phyloP scores from a whole-genome alignment of 1,284 basidiomycete species.

The Cryptococcus wingfieldii region DNA sequence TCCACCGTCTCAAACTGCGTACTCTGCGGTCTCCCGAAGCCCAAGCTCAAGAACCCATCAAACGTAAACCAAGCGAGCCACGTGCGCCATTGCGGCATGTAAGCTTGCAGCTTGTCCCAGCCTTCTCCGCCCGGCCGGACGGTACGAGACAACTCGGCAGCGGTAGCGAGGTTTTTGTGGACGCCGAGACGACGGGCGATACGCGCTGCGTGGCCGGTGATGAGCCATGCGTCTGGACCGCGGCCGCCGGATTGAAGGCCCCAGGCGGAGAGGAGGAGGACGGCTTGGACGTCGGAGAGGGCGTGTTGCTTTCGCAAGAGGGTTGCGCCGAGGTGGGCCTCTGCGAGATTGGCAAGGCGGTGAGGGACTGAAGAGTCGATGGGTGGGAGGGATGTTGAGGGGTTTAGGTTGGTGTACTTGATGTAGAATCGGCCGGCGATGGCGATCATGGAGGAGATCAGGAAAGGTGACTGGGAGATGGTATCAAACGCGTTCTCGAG shows the following conservation, averaged over 20 bases:
- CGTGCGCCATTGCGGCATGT: conserved; percentile 33
- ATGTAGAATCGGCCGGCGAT: conserved; percentile 33
- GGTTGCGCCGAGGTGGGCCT: conserved; percentile 34
- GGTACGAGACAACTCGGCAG: conserved; percentile 17
- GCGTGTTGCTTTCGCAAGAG: conserved; percentile 36
- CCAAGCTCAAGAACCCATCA: conserved; percentile 32
- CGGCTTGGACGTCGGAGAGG: conserved; percentile 39
- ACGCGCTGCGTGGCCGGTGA: conserved; percentile 35
- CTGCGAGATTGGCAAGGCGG: conserved; percentile 32
- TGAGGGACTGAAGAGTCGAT: conserved; percentile 18
- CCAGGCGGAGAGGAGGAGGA: conserved; percentile 38
- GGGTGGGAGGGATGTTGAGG: conserved; percentile 9
- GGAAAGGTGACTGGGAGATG: conserved; percentile 25
- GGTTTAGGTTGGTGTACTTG: conserved; percentile 14
- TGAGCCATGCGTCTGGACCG: conserved; percentile 38
- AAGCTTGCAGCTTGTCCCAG: conserved; percentile 23
- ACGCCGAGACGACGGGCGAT: conserved; percentile 27
- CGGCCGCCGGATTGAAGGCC: conserved; percentile 31
- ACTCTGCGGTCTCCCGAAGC: conserved; percentile 33
- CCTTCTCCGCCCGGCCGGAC: conserved; percentile 20
- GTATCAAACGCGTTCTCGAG: conserved; percentile 24
- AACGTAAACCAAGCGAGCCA: conserved; percentile 33
- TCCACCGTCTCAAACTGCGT: conserved; percentile 30
- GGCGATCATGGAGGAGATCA: conserved; percentile 32
- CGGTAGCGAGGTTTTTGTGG: conserved; percentile 24